Conservation (phyloP, 768 basidiomycete genomes). For the Leccinum longicurvipes region DNA sequence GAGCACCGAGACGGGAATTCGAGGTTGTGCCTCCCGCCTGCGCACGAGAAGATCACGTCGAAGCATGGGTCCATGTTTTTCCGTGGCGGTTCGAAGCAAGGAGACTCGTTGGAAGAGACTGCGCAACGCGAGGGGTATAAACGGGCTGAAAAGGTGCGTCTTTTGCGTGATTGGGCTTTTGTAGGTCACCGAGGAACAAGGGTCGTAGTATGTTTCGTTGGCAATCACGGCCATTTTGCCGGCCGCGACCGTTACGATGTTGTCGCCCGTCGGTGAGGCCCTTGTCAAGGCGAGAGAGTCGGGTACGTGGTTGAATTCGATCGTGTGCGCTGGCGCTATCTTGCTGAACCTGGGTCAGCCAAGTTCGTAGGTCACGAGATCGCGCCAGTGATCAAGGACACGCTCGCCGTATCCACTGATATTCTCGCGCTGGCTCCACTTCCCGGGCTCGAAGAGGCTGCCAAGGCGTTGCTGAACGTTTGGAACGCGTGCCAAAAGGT, state of each 20-base stretch:
- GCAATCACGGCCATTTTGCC: constrained; percentile 29
- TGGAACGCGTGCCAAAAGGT: constrained; percentile 62
- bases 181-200: not conserved
- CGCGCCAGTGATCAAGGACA: constrained; percentile 35
- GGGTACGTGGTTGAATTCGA: constrained; percentile 2
- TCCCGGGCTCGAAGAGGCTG: constrained; percentile 51
- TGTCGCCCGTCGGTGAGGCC: constrained; percentile 25
- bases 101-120: not conserved
- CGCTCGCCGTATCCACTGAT: constrained; percentile 34
- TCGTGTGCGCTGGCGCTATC: not conserved
- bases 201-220: constrained; percentile 22
- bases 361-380: constrained; percentile 34
- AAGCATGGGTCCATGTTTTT: constrained; percentile 28
- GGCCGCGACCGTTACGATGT: constrained; percentile 8
- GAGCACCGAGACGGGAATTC: not conserved
- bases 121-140: constrained; percentile 21
- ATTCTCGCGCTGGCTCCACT: constrained; percentile 51
- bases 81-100: constrained; percentile 23
- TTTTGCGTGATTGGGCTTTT: not conserved
- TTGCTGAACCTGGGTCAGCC: constrained; percentile 16
- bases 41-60: constrained; percentile 22
- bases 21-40: not conserved
- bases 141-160: constrained; percentile 27
- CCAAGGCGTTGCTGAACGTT: constrained; percentile 51
- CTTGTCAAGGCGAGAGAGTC: constrained; percentile 22